Conservation (phyloP, 306 rosid genomes). For the Geum urbanum region DNA sequence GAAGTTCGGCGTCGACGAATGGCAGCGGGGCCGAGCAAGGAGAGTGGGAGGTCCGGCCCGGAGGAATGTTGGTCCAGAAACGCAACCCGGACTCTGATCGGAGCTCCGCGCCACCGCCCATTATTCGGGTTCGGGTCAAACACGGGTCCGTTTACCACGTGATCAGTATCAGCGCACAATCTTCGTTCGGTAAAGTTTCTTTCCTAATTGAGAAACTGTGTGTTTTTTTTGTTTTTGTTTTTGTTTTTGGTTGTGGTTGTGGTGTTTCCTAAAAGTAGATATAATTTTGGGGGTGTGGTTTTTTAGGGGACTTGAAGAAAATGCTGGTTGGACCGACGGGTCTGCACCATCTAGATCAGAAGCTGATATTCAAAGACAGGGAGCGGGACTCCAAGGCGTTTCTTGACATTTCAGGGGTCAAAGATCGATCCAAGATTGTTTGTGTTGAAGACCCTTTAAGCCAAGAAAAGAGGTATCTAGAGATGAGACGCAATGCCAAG, state of each 20-base stretch:
- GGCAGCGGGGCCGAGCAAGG: constrained; percentile 32
- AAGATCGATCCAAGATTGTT: constrained; percentile 74
- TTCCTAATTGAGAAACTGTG: not conserved
- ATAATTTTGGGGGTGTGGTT: not conserved
- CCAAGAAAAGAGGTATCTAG: constrained; percentile 71
- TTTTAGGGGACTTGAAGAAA: constrained; percentile 84
- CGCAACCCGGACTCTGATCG: constrained; percentile 59
- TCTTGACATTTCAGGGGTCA: constrained; percentile 74
- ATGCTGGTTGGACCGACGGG: constrained; percentile 83
- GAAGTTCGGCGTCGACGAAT: constrained; percentile 28
- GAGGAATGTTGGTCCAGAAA: constrained; percentile 96
- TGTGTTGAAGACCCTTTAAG: constrained; percentile 81
- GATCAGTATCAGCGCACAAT: constrained; percentile 72
- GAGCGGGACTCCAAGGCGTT: constrained; percentile 94
- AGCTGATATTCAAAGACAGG: constrained; percentile 71
- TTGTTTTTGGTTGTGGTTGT: not conserved
- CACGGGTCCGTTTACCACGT: constrained; percentile 72
- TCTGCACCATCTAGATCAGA: constrained; percentile 84
- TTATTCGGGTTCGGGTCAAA: constrained; percentile 75
- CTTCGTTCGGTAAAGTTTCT: constrained; percentile 63
- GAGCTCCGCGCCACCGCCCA: constrained; percentile 56
- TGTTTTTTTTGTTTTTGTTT: not conserved
- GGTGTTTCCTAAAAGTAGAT: not conserved
- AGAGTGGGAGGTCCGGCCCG: constrained; percentile 95
- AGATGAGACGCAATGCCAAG: constrained; percentile 77